These are phyloP conservation scores for Bretziella fagacearum DNA, from an alignment of 2,329 filamentous ascomycete genomes.

Conservation along the genomic window DNA sequence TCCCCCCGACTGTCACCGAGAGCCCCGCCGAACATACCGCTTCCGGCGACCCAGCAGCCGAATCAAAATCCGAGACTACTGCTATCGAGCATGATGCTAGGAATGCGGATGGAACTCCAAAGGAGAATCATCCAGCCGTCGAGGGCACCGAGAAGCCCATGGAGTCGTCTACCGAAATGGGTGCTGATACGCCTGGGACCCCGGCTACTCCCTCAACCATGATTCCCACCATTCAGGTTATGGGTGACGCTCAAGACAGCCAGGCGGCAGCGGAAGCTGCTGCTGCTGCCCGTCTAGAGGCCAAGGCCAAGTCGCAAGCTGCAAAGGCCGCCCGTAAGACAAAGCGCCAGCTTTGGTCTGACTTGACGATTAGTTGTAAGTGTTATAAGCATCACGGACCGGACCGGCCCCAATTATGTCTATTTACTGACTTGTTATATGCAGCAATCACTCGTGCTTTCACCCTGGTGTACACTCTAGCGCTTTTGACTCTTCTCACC, in stretches of 20 bases:
- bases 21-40: constrained; percentile 9
- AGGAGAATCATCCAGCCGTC: no score
- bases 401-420: not conserved
- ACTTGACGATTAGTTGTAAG: constrained; percentile 87
- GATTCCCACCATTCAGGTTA: constrained; percentile 4
- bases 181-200: not conserved
- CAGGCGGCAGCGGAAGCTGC: not conserved
- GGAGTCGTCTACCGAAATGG: not conserved
- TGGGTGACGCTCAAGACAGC: not conserved
- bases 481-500: constrained; percentile 78
- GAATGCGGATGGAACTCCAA: no score
- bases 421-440: constrained; percentile 11
- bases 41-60: not conserved
- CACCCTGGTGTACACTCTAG: constrained; percentile 80
- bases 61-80: not conserved
- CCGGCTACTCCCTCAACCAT: constrained; percentile 1
- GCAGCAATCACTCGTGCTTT: constrained; percentile 78
- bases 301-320: constrained; percentile 9
- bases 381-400: constrained; percentile 15
- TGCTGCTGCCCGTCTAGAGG: constrained; percentile 9
- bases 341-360: constrained; percentile 92
- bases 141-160: not conserved
- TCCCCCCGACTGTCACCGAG: constrained; percentile 15
- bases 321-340: constrained; percentile 40
- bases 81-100: not conserved